Percentiles rank a stretch among this genome's conserved stretches.
These are phyloP conservation scores for Diplotaxis tenuifolia DNA, from an alignment of 345 rosid genomes.

Conservation along the genomic window DNA sequence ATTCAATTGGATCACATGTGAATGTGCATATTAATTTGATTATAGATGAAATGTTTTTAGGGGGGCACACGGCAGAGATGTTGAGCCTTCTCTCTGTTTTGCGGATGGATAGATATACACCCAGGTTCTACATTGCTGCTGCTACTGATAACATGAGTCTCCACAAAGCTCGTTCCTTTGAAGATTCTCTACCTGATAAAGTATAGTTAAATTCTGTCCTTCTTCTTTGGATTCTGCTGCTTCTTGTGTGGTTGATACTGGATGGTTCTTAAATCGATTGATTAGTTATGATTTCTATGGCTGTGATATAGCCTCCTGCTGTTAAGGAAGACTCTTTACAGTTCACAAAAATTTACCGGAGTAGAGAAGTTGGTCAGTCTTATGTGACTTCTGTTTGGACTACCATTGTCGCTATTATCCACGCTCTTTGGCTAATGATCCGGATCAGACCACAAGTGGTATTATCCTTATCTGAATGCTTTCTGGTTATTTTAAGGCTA, in stretches of 20 bases:
- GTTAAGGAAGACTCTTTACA: slow-evolving; percentile 37
- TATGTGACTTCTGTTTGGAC: slow-evolving; percentile 71
- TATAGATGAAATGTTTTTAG: slow-evolving; percentile 26
- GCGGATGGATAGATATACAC: slow-evolving; percentile 57
- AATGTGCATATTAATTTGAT: not conserved
- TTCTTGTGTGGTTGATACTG: not conserved
- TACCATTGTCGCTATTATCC: slow-evolving; percentile 26
- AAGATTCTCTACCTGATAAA: slow-evolving; percentile 48
- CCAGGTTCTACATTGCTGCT: slow-evolving; percentile 81
- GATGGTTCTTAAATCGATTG: not conserved
- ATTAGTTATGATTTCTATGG: slow-evolving; percentile 1
- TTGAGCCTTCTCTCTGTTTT: slow-evolving; percentile 64
- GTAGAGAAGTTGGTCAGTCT: slow-evolving; percentile 97
- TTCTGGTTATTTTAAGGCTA: not conserved
- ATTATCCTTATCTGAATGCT: slow-evolving; percentile 23
- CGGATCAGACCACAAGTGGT: slow-evolving; percentile 88
- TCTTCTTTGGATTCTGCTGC: no score
- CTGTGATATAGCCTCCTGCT: slow-evolving; percentile 34
- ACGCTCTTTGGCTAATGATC: slow-evolving; percentile 73
- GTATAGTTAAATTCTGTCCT: slow-evolving; percentile 28
- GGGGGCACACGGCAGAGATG: slow-evolving; percentile 99
- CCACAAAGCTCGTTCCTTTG: slow-evolving; percentile 73
- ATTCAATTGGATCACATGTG: not conserved
- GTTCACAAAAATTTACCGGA: slow-evolving; percentile 77
- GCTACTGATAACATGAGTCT: slow-evolving; percentile 95